Evolutionary conservation across 2,329 filamentous ascomycete species (phyloP), one percentile per base, ranked within the genome.

Genomic region (Penicillium nordicum): DNA sequence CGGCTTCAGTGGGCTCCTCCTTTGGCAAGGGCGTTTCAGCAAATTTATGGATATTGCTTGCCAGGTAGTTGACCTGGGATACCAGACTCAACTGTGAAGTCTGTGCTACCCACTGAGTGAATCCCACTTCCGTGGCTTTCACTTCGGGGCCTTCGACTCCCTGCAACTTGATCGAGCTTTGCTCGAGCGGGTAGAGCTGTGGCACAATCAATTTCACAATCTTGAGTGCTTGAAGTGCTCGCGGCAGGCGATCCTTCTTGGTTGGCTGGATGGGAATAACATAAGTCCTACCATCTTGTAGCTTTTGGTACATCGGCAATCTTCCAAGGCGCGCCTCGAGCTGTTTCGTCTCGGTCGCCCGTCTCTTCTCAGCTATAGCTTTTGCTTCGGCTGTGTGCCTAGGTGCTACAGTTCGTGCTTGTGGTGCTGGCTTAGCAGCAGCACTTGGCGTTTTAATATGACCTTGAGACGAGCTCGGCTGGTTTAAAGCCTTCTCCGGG

Each of bases 251-350:
- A 8, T 74, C 71, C 50, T 80, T 80, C 55, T 84, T 83, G 55
- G 80, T 81, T 1, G 88, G 86, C 60, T 89, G 85, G 3, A 94
- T 74, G 0, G 89, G 88, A 12, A 93, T 69, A 2, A 83, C 87
- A 69, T 88, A 93, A 16, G 84, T 81, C 57, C 87, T 79, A 1
- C 88, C 88, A 71, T 92, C 88, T 30, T 81, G 77, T 1, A 86
- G 87, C 60, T 87, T 88, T 30, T 84, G 82, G 68, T 88, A 94
- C 36, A 84, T 72, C 1, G 84, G 80, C 48, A 88, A 69, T 62
- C 87, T 81, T 16, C 87, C 84, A 79, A 94, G 85, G 32, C 90
- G 84, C 29, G 89, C 82, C 74, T 92, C 88, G 0, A 94, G 80
- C 67, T 92, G 89, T 37, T 86, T 83, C 25, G 84, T 83, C 68